Evolutionary conservation across 2,329 filamentous ascomycete species (phyloP).

Genomic region (Celoporthe dispersa): DNA sequence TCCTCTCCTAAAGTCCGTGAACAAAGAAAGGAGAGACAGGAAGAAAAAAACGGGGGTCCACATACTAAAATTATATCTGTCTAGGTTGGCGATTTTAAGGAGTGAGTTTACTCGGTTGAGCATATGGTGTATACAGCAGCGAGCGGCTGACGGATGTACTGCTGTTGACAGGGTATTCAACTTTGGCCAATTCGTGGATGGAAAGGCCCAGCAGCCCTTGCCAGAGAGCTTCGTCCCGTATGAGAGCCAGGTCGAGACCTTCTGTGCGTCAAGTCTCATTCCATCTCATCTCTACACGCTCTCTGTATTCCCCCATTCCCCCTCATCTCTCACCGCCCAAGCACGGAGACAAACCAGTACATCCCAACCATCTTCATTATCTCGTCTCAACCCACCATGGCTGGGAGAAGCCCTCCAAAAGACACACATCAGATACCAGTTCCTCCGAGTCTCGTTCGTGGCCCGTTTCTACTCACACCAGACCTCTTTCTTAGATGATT

Average conservation of each 20-base stretch:
- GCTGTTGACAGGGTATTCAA: constrained; percentile 76
- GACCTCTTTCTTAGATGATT: constrained; percentile 13
- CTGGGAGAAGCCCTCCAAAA: no score
- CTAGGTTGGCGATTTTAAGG: constrained; percentile 84
- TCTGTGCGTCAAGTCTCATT: constrained; percentile 67
- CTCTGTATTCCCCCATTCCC: no score
- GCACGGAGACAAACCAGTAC: no score
- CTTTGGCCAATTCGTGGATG: constrained; percentile 75
- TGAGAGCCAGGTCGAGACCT: constrained; percentile 65
- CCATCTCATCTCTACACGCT: not conserved
- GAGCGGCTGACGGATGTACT: not conserved
- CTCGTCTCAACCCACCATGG: no score
- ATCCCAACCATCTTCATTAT: no score
- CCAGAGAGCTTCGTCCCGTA: constrained; percentile 65
- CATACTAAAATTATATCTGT: constrained; percentile 3
- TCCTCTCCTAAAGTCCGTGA: not conserved
- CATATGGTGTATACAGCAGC: not conserved
- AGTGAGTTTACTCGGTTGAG: constrained; percentile 55
- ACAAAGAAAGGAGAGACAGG: no score
- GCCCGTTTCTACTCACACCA: not conserved
- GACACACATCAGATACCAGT: not conserved
- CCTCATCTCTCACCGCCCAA: no score
- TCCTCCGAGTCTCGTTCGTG: not conserved
- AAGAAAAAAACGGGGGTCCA: not conserved
- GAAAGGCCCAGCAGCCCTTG: constrained; percentile 76